These are phyloP conservation scores for Kwoniella sp. DNA, from an alignment of 768 basidiomycete genomes.

Conservation along the genomic window DNA sequence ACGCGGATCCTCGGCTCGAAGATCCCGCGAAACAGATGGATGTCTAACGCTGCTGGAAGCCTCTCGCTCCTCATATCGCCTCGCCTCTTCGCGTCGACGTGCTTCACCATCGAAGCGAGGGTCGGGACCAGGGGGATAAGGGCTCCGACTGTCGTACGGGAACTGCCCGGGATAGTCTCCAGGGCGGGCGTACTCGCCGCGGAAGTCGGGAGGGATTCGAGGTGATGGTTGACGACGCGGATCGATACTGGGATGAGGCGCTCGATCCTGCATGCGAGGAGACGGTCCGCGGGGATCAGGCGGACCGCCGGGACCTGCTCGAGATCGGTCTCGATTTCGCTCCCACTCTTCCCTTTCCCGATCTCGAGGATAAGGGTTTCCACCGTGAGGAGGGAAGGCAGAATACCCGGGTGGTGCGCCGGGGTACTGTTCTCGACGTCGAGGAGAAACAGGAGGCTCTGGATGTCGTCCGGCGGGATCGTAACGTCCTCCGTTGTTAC, in stretches of 20 bases:
- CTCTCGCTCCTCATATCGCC: slow-evolving; percentile 14
- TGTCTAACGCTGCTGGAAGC: slow-evolving; percentile 11
- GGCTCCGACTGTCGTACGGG: slow-evolving; percentile 50
- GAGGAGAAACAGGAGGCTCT: slow-evolving; percentile 37
- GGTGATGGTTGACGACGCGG: slow-evolving; percentile 24
- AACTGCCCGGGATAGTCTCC: slow-evolving; percentile 10
- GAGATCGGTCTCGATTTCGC: slow-evolving; percentile 51
- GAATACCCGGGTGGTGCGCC: slow-evolving; percentile 18
- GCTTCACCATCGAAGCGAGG: slow-evolving; percentile 25
- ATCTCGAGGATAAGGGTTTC: slow-evolving; percentile 11
- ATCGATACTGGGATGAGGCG: slow-evolving; percentile 54
- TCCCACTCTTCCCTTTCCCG: slow-evolving; percentile 50
- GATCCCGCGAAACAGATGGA: slow-evolving; percentile 26
- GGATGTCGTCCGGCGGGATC: slow-evolving; percentile 28
- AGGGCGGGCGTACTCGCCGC: slow-evolving; percentile 10
- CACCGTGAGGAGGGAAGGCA: slow-evolving; percentile 11
- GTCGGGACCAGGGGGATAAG: slow-evolving; percentile 52
- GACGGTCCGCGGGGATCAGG: slow-evolving; percentile 26
- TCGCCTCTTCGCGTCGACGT: slow-evolving; percentile 25
- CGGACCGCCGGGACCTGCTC: slow-evolving; percentile 53
- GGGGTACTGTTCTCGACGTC: slow-evolving; percentile 29
- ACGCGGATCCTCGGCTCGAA: slow-evolving; percentile 24
- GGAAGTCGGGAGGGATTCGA: slow-evolving; percentile 13
- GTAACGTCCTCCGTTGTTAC: slow-evolving; percentile 14
- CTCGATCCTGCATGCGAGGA: slow-evolving; percentile 49